Evolutionary conservation across 352 stramenopile genomes (phyloP).

Genomic region (Pseudoperonospora humuli): DNA sequence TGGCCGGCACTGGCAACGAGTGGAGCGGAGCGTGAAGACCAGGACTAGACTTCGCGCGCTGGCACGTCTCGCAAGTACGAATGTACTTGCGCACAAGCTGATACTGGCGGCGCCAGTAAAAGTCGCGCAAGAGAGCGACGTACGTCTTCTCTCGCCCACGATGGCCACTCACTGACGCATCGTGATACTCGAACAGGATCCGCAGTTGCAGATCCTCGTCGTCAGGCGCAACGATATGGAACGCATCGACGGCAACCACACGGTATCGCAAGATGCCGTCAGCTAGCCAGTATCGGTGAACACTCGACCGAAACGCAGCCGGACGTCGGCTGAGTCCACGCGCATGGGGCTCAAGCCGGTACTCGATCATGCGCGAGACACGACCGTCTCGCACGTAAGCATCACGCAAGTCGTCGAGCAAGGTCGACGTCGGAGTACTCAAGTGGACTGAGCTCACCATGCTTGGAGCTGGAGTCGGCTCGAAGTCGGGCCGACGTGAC

Average conservation of each 20-base stretch:
- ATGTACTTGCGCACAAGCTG: neutral
- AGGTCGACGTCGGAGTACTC: neutral
- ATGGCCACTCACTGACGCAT: neutral
- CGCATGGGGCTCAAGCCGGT: too few species aligned
- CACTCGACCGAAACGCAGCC: too few species aligned
- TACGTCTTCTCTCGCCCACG: conserved; percentile 19
- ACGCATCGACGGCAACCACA: neutral
- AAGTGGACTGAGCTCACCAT: neutral
- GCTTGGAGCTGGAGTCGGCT: too few species aligned
- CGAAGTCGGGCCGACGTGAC: neutral
- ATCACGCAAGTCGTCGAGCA: neutral
- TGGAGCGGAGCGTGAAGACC: neutral
- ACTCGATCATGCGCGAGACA: neutral
- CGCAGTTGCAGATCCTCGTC: neutral
- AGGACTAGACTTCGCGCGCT: conserved; percentile 10
- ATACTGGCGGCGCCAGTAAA: conserved; percentile 15
- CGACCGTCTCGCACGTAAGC: neutral
- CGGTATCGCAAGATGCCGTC: neutral
- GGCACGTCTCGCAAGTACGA: conserved; percentile 1
- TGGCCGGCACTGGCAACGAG: neutral
- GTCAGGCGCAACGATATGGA: neutral
- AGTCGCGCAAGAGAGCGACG: conserved; percentile 3
- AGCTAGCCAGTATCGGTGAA: too few species aligned
- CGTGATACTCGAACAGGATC: too few species aligned
- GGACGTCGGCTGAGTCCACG: too few species aligned